Percentiles rank a stretch among this genome's conserved stretches.
phyloP scores from a whole-genome alignment of 2,329 filamentous ascomycete genomes.

The Tolypocladium guangdongense region DNA sequence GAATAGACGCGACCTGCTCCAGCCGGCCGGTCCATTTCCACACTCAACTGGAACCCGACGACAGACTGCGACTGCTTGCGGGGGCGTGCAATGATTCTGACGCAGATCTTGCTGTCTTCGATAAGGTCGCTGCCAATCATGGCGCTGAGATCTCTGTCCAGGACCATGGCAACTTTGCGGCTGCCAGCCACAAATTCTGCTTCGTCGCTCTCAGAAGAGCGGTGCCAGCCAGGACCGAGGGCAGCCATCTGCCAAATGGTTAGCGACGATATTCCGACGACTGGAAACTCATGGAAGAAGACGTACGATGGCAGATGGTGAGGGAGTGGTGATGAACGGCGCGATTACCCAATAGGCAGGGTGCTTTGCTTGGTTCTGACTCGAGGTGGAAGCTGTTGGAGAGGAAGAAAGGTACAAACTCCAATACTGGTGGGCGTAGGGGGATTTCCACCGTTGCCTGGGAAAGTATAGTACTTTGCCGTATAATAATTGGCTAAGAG shows the following conservation, averaged over 20 bases:
- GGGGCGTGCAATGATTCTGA: neutral
- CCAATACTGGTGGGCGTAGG: too few species aligned
- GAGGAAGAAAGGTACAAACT: too few species aligned
- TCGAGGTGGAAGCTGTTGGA: too few species aligned
- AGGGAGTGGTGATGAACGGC: neutral
- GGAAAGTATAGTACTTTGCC: too few species aligned
- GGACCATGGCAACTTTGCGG: neutral
- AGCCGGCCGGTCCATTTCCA: neutral
- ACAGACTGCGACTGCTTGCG: neutral
- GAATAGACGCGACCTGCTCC: neutral
- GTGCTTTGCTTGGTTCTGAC: too few species aligned
- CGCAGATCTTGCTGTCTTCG: neutral
- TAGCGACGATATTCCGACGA: neutral
- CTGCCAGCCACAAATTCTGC: neutral
- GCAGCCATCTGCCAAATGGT: neutral
- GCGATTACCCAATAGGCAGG: too few species aligned
- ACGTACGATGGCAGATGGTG: neutral
- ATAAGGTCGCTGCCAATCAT: neutral
- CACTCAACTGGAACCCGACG: neutral
- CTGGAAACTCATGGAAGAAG: neutral
- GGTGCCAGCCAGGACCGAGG: neutral
- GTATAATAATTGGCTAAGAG: too few species aligned
- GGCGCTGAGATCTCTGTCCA: neutral
- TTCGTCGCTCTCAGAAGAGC: neutral
- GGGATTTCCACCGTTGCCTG: too few species aligned